Conservation (phyloP, 2,329 filamentous ascomycete genomes). For the Pseudocercospora crystallina region DNA sequence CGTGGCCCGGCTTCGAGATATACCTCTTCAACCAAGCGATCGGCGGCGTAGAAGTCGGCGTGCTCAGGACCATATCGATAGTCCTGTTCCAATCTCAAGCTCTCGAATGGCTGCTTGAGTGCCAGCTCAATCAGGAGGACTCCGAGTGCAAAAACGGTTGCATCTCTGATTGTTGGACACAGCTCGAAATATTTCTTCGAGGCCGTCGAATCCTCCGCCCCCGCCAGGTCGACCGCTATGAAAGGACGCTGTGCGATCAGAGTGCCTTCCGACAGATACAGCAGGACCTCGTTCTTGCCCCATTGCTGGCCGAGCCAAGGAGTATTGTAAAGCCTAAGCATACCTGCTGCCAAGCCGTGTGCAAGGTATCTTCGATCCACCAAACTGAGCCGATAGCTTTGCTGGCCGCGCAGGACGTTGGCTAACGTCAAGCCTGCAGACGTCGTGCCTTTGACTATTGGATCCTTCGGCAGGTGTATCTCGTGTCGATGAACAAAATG, state of each 20-base stretch:
- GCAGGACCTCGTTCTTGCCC: conserved; percentile 1
- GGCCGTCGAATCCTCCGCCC: too few relatives aligned
- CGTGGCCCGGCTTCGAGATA: conserved; percentile 1
- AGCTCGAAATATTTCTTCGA: not conserved
- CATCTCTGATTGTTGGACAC: conserved; percentile 29
- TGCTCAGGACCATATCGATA: not conserved
- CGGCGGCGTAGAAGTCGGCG: conserved; percentile 1
- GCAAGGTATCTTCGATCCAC: not conserved
- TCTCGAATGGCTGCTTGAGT: conserved; percentile 28
- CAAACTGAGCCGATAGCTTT: not conserved
- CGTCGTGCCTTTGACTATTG: not conserved
- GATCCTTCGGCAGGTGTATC: not conserved
- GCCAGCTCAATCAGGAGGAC: conserved; percentile 39
- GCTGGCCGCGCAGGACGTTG: not conserved
- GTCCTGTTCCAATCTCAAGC: conserved; percentile 13
- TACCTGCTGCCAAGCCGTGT: not conserved
- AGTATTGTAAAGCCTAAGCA: conserved; percentile 4
- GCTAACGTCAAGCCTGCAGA: not conserved
- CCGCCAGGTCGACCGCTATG: too few relatives aligned
- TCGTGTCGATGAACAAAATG: too few relatives aligned
- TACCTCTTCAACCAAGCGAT: conserved; percentile 2
- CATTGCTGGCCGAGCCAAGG: conserved; percentile 5
- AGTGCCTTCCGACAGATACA: too few relatives aligned
- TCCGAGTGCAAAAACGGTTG: conserved; percentile 36
- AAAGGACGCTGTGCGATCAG: too few relatives aligned